Evolutionary conservation across 345 rosid species (phyloP), one percentile per base, ranked within the genome.

Genomic region (Cardamine chenopodiifolia): DNA sequence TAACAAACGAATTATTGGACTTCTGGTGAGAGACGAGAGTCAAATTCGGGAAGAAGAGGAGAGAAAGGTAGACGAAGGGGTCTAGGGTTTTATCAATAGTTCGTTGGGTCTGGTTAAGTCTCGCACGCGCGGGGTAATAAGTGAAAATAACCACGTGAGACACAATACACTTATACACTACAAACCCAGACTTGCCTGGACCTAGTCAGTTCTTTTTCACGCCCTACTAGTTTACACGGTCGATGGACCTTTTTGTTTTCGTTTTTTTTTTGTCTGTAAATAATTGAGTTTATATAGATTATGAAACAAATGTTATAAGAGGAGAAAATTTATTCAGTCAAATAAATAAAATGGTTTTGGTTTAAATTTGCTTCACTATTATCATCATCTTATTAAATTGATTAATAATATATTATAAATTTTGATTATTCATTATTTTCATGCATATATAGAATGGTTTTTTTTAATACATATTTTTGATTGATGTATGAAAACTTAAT

Each of bases 21-120:
- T n/a, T n/a, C n/a, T n/a, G n/a, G n/a, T n/a, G 3, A 14, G 76
- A 77, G 81, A 78, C 49, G 49, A 49, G 73, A 65, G 60, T 48
- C 79, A 60, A 75, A 64, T 50, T 20, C 28, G 39, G 28, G 53
- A 63, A 14, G 63, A 70, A 26, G 29, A 55, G 8, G 15, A 49
- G 60, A 48, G 39, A 6, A 15, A 40, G 29, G 61, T 47, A 48
- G 8, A 53, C 61, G 61, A 48, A 39, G 61, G 17, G 76, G 72
- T 55, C 61, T 77, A 77, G 80, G 80, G 80, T 77, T 77, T 76
- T 77, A 53, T 17, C 50, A 29, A 60, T 69, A 71, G 75, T 70
- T 63, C 75, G 80, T 70, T 70, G 61, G 65, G 66, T 62, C 19
- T 61, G 50, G 64, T 11, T 37, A 13, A 37, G 44, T 49, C 47